Base-by-base conservation (phyloP, 2,329 filamentous ascomycete species). In the Colletotrichum liaoningense region DNA sequence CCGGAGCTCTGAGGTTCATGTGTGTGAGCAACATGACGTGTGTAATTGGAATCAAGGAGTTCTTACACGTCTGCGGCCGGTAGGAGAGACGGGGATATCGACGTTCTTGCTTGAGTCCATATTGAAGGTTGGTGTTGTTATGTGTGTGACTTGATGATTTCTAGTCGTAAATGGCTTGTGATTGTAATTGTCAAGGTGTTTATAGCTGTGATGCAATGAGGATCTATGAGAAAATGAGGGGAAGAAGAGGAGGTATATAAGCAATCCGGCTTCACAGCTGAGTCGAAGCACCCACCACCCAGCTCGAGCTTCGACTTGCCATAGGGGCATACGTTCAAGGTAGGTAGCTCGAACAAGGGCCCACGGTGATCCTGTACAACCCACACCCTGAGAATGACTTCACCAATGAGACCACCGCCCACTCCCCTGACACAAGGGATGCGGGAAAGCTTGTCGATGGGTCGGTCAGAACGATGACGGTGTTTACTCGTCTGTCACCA, bases 1-100 rank as follows among this genome's bases (percentile, higher is more conserved):
- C 85, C 82, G 8, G 86, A 88, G 77, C 85, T 86, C 84, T 86
- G 69, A 33, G 19, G 55, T 57, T 42, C 71, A 19, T 33, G 24
- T 12, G 52, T 30, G 63, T 70, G 59, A 72, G 70, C 8, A 19
- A 26, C 6, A 19, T 35, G 14, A 54, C 8, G 4, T 14, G 11
- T 1, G 1, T 0, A 4, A 1, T 3, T 19, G 3, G 4, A 12
- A 6, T 6, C 19, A 9, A 11, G 5, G 30, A 1, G 6, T 14
- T 12, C 69, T 19, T 72, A 75, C 74, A 7, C 73, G 69, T 74
- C 71, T 74, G 64, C 74, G 73, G 9, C 65, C 63, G 33, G 63
- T 63, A 11, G 65, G 62, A 9, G 59, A 67, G 19, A 62, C 55
- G 12, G 63, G 63, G 5, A 42, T 33, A 30, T 75, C 72, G 22